These are phyloP conservation scores for Candida pseudofarinosa DNA, from an alignment of 805 yeast species.

Conservation along the genomic window DNA sequence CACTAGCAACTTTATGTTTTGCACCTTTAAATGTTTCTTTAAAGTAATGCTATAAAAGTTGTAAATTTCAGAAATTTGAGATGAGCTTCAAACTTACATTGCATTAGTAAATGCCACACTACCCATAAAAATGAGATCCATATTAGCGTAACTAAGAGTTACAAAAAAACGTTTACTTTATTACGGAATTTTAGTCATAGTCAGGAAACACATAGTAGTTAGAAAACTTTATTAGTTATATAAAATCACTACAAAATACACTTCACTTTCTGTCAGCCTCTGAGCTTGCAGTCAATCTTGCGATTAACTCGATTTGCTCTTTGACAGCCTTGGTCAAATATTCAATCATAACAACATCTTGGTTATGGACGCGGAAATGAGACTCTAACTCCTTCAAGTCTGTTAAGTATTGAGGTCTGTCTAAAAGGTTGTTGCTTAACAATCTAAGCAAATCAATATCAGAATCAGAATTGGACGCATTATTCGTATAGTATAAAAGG, in stretches of 20 bases:
- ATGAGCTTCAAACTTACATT: neutral
- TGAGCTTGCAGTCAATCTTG: constrained; percentile 57
- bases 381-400: constrained; percentile 51
- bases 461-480: constrained; percentile 38
- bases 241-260: neutral
- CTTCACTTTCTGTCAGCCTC: constrained; percentile 17
- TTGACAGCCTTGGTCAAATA: constrained; percentile 79
- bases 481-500: constrained; percentile 46
- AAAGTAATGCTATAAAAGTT: neutral
- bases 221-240: too few relatives aligned
- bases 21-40: too few relatives aligned
- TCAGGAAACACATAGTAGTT: neutral
- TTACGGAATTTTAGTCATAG: neutral
- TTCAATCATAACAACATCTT: constrained; percentile 78
- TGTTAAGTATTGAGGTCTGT: constrained; percentile 47
- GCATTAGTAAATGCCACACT: neutral
- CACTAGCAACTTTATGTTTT: too few relatives aligned
- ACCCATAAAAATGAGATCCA: neutral
- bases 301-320: constrained; percentile 77
- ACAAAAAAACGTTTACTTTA: neutral
- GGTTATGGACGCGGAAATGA: constrained; percentile 66
- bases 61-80: neutral
- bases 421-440: constrained; percentile 54
- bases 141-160: neutral
- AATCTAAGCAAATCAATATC: constrained; percentile 62